Conservation (phyloP, 1,139 yeast species). For the Magnusiomyces clavatus region DNA sequence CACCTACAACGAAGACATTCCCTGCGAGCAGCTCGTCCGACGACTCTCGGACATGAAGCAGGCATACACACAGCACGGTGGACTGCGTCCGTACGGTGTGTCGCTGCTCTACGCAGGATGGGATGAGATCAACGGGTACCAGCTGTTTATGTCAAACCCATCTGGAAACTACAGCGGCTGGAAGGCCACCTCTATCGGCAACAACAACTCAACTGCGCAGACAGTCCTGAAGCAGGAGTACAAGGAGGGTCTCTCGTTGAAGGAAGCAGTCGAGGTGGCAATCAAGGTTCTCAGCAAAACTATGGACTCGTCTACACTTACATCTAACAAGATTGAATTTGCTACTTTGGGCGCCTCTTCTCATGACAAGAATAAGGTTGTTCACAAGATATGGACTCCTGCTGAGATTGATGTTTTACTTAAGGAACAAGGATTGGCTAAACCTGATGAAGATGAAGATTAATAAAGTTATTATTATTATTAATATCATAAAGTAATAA, state of each 20-base stretch:
- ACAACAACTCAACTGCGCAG: conserved; percentile 93
- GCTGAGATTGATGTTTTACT: conserved; percentile 67
- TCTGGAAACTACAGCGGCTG: conserved; percentile 97
- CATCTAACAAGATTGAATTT: conserved; percentile 83
- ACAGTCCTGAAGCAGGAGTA: conserved; percentile 92
- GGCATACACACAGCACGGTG: conserved; percentile 98
- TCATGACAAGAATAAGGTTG: conserved; percentile 42
- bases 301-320: conserved; percentile 80
- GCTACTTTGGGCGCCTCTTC: conserved; percentile 55
- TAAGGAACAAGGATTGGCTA: conserved; percentile 63
- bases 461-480: conserved; percentile 9
- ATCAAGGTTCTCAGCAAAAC: conserved; percentile 90
- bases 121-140: conserved; percentile 85
- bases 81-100: conserved; percentile 96
- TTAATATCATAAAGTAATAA: conserved; percentile 3
- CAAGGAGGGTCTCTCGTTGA: conserved; percentile 68
- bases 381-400: conserved; percentile 73
- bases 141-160: conserved; percentile 91
- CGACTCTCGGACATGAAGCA: conserved; percentile 90
- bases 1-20: conserved; percentile 84
- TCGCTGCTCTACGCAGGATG: conserved; percentile 94
- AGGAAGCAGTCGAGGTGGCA: conserved; percentile 82
- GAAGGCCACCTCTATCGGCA: conserved; percentile 97
- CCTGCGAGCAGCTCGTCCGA: conserved; percentile 84
- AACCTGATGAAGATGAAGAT: conserved; percentile 44